Conservation (phyloP, 805 yeast species). For the Cyberlindnera veronae region DNA sequence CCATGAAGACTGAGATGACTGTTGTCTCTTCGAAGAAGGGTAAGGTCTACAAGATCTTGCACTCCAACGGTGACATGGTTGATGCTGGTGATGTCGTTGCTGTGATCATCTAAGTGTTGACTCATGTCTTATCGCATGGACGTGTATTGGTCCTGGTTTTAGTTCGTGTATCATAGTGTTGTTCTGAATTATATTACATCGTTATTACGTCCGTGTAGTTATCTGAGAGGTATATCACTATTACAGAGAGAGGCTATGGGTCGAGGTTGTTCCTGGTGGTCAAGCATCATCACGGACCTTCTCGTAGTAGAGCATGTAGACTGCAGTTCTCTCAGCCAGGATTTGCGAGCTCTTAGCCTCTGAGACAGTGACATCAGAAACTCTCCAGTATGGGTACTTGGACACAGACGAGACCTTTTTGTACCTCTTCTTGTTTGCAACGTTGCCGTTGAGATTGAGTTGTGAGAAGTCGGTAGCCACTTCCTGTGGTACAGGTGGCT, state of each 20-base stretch:
- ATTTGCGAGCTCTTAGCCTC: constrained; percentile 61
- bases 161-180: constrained; percentile 4
- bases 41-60: constrained; percentile 67
- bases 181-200: neutral
- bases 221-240: no score
- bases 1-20: constrained; percentile 98
- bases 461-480: constrained; percentile 5
- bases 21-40: constrained; percentile 71
- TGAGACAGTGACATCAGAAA: constrained; percentile 69
- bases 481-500: constrained; percentile 2
- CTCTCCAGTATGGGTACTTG: constrained; percentile 75
- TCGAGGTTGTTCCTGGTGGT: neutral
- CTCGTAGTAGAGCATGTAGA: constrained; percentile 83
- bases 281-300: constrained; percentile 23
- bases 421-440: constrained; percentile 30
- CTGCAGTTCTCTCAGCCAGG: constrained; percentile 67
- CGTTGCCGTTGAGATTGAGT: constrained; percentile 5
- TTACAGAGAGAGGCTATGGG: no score
- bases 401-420: constrained; percentile 53
- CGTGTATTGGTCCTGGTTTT: neutral
- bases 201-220: no score
- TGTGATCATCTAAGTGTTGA: constrained; percentile 49
- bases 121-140: neutral
- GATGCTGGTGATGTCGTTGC: constrained; percentile 96
- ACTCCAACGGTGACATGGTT: constrained; percentile 90